Base-by-base conservation (phyloP, 768 basidiomycete species). In the Amylocystis lapponica region DNA sequence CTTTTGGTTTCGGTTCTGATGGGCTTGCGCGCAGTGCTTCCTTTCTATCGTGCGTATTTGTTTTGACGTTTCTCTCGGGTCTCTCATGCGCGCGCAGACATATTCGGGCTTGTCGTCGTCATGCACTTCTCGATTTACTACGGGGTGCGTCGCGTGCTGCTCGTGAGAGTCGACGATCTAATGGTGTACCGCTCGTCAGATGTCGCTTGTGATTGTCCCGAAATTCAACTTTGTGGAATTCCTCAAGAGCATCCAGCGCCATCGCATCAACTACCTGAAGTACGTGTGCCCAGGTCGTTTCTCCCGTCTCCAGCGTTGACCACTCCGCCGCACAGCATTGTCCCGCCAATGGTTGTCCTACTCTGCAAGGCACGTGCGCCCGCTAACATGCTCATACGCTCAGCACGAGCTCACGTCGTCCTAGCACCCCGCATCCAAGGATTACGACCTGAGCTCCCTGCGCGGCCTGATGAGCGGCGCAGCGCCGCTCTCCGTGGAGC, bases 311-410 rank as follows among this genome's bases (percentile, higher is more conserved):
- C n/a, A n/a, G n/a, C n/a, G n/a, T n/a, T n/a, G n/a, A n/a, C n/a
- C n/a, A n/a, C n/a, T n/a, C n/a, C n/a, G n/a, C n/a, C n/a, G n/a
- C 7, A 72, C 70, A 79, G 78, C 47, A 61, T 79, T 22, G 78
- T 81, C 2, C 79, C 79, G 7, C 79, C 78, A 0, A 72, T 76
- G 53, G 65, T 75, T 14, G 69, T 81, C 11, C 62, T 79, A 2
- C 57, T 82, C 8, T 78, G 78, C 66, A 54, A 54, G 47, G 53
- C 49, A 7, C n/a, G n/a, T 9, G 45, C 13, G 8, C 8, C 23
- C 3, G 13, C 4, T 4, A 8, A 12, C 35, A 37, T 29, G 20
- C 23, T 17, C 14, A 4, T n/a, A 23, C 6, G 8, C 23, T 16
- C 36, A 19, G 9, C 16, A 25, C 12, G 16, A 2, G 13, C 16